Evolutionary conservation across 1,139 yeast species (phyloP).

Genomic region (Candida buenavistaensis): DNA sequence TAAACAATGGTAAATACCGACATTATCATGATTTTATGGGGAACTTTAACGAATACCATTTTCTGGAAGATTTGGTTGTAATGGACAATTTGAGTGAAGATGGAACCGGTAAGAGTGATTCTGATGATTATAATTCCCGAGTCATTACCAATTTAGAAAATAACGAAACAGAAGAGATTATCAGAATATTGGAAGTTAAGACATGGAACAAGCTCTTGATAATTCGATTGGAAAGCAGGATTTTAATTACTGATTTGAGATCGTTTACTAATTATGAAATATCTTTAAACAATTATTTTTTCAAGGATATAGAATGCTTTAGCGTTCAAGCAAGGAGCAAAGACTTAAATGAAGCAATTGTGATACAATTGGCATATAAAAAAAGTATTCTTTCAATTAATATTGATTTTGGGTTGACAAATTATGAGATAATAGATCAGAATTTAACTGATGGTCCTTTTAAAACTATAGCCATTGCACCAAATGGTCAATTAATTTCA

Average conservation of each 20-base stretch:
- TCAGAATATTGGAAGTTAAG: conserved; percentile 24
- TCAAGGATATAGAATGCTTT: conserved; percentile 18
- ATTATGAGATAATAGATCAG: conserved; percentile 34
- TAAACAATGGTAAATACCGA: conserved; percentile 58
- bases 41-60: conserved; percentile 53
- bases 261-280: conserved; percentile 28
- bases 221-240: conserved; percentile 26
- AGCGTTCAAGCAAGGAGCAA: conserved; percentile 8
- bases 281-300: conserved; percentile 17
- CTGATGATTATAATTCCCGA: conserved; percentile 4
- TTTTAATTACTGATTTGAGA: conserved; percentile 29
- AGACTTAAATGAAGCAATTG: conserved; percentile 15
- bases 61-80: conserved; percentile 28
- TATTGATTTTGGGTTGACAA: conserved; percentile 24
- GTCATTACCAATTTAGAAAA: conserved; percentile 36
- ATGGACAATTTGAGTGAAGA: conserved; percentile 1
- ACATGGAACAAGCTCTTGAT: conserved; percentile 31
- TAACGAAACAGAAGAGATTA: conserved; percentile 30
- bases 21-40: conserved; percentile 71
- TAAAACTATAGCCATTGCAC: conserved; percentile 51
- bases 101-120: conserved; percentile 1
- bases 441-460: conserved; percentile 60
- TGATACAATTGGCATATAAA: conserved; percentile 28
- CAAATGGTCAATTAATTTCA: conserved; percentile 63
- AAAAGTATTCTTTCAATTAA: conserved; percentile 29